Percentiles rank a stretch among this genome's conserved stretches.
These are phyloP conservation scores for Camillea tinctor DNA, from an alignment of 2,329 filamentous ascomycete species.

Conservation along the genomic window DNA sequence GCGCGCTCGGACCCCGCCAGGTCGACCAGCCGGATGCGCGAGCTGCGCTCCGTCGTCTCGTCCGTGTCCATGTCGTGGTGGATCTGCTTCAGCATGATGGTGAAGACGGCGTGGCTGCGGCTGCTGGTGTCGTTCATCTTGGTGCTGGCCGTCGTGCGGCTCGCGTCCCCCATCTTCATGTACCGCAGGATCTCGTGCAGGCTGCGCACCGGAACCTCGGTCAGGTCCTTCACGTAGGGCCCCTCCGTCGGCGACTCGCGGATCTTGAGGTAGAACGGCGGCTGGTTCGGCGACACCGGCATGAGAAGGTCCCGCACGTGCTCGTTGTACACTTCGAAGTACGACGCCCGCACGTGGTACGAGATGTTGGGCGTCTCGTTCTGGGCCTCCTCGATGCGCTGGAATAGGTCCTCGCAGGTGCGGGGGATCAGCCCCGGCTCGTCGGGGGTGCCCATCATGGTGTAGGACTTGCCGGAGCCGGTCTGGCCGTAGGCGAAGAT, in stretches of 20 bases:
- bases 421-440: slow-evolving; percentile 89
- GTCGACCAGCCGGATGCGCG: slow-evolving; percentile 91
- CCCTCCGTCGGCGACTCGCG: slow-evolving; percentile 93
- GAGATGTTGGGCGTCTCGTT: slow-evolving; percentile 87
- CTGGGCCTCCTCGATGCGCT: slow-evolving; percentile 76
- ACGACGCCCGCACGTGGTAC: slow-evolving; percentile 95
- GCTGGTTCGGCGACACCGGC: slow-evolving; percentile 65
- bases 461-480: slow-evolving; percentile 96
- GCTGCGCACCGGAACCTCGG: slow-evolving; percentile 85
- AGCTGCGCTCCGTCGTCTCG: slow-evolving; percentile 92
- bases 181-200: slow-evolving; percentile 83
- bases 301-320: slow-evolving; percentile 93
- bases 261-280: slow-evolving; percentile 93
- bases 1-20: slow-evolving; percentile 92
- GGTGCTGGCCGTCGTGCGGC: slow-evolving; percentile 85
- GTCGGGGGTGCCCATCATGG: slow-evolving; percentile 89
- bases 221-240: slow-evolving; percentile 94
- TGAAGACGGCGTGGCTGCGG: slow-evolving; percentile 95
- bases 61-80: slow-evolving; percentile 97
- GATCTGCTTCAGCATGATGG: slow-evolving; percentile 96
- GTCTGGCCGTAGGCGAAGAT: slow-evolving; percentile 99
- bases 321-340: slow-evolving; percentile 99
- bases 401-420: slow-evolving; percentile 93
- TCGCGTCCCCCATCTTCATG: slow-evolving; percentile 87
- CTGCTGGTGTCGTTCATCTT: slow-evolving; percentile 99